Percentiles rank a stretch among this genome's conserved stretches.
phyloP scores from a whole-genome alignment of 2,329 filamentous ascomycete genomes.

The Arthrobotrys sphaeroides region DNA sequence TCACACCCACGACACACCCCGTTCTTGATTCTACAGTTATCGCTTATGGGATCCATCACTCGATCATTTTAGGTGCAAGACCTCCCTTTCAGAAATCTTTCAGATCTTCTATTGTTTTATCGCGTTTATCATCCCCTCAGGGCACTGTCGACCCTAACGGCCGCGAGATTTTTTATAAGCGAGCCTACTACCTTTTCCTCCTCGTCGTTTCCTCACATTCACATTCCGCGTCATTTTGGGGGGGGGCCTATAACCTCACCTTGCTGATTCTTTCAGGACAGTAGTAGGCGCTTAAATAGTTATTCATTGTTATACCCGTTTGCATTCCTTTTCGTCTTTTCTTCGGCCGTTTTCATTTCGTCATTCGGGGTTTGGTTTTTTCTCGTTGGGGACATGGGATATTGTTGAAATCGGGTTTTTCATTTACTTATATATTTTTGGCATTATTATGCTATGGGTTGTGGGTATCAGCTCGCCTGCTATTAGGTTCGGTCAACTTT shows the following conservation, averaged over 20 bases:
- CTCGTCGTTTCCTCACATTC: neutral
- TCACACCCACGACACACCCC: neutral
- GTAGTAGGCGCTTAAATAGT: neutral
- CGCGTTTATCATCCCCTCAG: neutral
- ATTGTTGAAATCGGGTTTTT: too few species aligned
- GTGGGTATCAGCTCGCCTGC: too few species aligned
- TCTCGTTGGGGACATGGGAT: neutral
- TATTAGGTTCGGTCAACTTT: too few species aligned
- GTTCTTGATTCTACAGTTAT: neutral
- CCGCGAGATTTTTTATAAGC: slow-evolving; percentile 28
- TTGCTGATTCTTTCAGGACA: neutral
- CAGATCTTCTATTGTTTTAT: neutral
- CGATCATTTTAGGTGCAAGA: neutral
- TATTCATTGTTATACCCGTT: too few species aligned
- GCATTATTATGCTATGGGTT: too few species aligned
- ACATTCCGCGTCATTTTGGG: neutral
- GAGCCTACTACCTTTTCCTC: slow-evolving; percentile 7
- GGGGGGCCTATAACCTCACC: neutral
- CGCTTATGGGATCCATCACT: slow-evolving; percentile 8
- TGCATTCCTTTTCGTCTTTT: too few species aligned
- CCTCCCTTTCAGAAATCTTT: neutral
- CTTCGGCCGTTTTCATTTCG: too few species aligned
- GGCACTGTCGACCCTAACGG: neutral
- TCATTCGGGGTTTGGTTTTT: too few species aligned
- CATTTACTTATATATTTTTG: neutral